phyloP scores from a whole-genome alignment of 2,329 filamentous ascomycete genomes.

The Onygenales sp. region DNA sequence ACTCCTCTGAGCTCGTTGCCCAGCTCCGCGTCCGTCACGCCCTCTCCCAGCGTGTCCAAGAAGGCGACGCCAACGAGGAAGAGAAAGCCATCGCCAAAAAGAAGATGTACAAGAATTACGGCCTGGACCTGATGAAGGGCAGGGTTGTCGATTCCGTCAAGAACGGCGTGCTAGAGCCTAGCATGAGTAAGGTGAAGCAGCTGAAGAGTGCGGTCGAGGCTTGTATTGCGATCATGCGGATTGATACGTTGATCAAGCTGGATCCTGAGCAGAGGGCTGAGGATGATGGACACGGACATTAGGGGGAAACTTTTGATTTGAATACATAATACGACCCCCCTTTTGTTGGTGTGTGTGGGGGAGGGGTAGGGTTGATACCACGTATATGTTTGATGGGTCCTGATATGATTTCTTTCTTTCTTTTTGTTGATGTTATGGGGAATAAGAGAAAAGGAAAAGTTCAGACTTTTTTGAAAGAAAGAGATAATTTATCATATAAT shows the following conservation, averaged over 20 bases:
- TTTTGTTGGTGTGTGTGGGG: background rate
- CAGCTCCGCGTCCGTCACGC: constrained; percentile 92
- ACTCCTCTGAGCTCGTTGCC: constrained; percentile 87
- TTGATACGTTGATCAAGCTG: constrained; percentile 96
- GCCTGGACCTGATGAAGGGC: constrained; percentile 78
- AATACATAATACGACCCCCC: constrained; percentile 9
- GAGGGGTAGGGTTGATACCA: background rate
- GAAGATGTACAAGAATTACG: constrained; percentile 99
- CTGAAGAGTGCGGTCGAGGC: constrained; percentile 97
- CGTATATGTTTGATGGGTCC: background rate
- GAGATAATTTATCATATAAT: background rate
- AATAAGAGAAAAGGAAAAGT: background rate
- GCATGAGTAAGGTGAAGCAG: constrained; percentile 96
- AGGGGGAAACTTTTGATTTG: constrained; percentile 24
- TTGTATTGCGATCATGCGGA: constrained; percentile 98
- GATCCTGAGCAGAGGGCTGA: constrained; percentile 74
- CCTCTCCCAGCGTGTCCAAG: constrained; percentile 80
- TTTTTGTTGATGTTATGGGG: background rate
- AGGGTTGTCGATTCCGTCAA: constrained; percentile 91
- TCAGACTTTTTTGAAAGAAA: background rate
- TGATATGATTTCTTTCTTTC: background rate
- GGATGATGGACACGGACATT: constrained; percentile 77
- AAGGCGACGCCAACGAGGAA: constrained; percentile 67
- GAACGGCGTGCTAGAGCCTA: constrained; percentile 89
- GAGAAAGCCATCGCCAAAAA: constrained; percentile 85